Evolutionary conservation across 2,329 filamentous ascomycete species (phyloP), one percentile per base, ranked within the genome.

Genomic region (Aaosphaeria arxii): DNA sequence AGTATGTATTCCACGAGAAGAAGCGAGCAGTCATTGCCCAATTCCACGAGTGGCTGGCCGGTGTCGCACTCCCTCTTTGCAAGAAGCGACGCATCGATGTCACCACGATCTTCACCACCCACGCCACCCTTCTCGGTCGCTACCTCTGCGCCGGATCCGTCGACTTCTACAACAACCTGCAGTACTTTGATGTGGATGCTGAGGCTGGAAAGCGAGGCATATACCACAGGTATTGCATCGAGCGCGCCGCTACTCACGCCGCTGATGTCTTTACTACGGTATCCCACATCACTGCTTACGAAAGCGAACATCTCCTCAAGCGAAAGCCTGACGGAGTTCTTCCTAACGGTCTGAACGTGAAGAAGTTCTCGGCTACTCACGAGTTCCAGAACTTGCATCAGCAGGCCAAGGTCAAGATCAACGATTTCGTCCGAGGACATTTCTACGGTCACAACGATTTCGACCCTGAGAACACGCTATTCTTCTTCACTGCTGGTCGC

Each of bases 371-470:
- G 6, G 94, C 94, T 5, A 91, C 96, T 63, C 94, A 99, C 77
- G 94, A 99, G 73, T 97, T 97, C 77, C 94, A 99, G 72, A 99
- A 99, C 69, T 74, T 99, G 66, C 94, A 97, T 74, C 91, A 95
- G 65, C 88, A 94, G 70, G 87, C 91, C 64, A 97, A 97, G 77
- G 89, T 95, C 73, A 96, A 95, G 79, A 97, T 99, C 62, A 89
- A 95, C 66, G 94, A 97, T 71, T 99, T 99, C 67, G 91, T 97
- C 17, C 89, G 94, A 43, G 94, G 94, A 7, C 94, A 99, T 70
- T 99, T 99, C 74, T 97, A 97, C 67, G 94, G 94, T 7, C 91
- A 97, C 74, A 95, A 96, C 69, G 91, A 99, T 67, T 97, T 97
- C 58, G 90, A 96, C 53, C 85, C 91, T 11, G 91, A 97, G 51